phyloP scores from a whole-genome alignment of 2,329 filamentous ascomycete genomes.

The Fusarium succisae region DNA sequence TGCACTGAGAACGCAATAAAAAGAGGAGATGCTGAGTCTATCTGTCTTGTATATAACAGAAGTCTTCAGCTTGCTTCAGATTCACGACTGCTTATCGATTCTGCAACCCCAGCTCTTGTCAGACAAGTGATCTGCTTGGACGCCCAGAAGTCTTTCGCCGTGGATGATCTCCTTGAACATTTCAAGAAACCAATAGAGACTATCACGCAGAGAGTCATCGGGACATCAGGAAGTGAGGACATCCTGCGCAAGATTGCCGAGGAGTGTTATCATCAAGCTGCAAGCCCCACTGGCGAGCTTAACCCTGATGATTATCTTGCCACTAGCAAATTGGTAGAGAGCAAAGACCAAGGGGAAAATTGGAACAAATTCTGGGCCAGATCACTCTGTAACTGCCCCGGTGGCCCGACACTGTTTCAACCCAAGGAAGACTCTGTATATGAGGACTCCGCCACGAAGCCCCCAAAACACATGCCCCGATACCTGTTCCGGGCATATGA shows the following conservation, averaged over 20 bases:
- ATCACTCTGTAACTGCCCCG: neutral
- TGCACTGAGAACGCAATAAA: rapidly evolving
- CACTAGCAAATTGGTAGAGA: rapidly evolving
- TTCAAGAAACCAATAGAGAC: neutral
- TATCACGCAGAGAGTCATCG: neutral
- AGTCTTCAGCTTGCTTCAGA: rapidly evolving
- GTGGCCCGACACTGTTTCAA: neutral
- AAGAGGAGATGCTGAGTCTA: neutral
- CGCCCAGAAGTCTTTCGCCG: rapidly evolving
- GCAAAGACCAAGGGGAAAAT: rapidly evolving
- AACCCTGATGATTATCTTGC: neutral
- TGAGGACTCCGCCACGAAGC: neutral
- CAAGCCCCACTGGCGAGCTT: rapidly evolving
- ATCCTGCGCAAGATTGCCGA: neutral
- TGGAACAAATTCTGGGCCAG: neutral
- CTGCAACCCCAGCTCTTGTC: neutral
- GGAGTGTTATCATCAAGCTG: neutral
- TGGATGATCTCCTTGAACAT: neutral
- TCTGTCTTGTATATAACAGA: rapidly evolving
- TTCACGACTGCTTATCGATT: neutral
- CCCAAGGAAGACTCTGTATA: rapidly evolving
- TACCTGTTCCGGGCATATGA: neutral
- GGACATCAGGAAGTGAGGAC: rapidly evolving
- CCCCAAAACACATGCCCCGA: neutral
- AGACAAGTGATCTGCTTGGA: neutral